These are phyloP conservation scores for Trebouxia sp. DNA, from an alignment of 139 green algal species.

Conservation along the genomic window DNA sequence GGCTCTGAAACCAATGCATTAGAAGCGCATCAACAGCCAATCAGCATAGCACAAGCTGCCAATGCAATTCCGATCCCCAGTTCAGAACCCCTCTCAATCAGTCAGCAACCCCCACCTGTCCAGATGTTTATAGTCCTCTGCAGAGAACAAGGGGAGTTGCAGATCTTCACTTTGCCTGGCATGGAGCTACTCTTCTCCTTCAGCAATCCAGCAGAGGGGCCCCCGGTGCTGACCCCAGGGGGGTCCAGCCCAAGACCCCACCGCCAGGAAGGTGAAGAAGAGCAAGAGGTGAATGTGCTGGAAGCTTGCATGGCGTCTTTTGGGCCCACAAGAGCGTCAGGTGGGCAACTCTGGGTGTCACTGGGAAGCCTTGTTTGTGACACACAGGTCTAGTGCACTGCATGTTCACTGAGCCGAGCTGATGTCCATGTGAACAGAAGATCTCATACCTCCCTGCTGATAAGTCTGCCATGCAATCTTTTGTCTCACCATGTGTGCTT, in stretches of 20 bases:
- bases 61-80: no score
- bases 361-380: background rate
- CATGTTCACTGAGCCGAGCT: no score
- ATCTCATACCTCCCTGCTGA: no score
- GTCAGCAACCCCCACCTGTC: background rate
- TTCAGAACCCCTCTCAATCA: background rate
- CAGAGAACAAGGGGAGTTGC: conserved; percentile 29
- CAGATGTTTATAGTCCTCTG: conserved; percentile 29
- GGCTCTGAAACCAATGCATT: no score
- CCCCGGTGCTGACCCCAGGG: conserved; percentile 22
- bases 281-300: background rate
- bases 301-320: conserved; percentile 59
- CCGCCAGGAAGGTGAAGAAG: background rate
- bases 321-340: background rate
- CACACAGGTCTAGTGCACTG: background rate
- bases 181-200: conserved; percentile 49
- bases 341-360: background rate
- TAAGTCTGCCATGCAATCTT: no score
- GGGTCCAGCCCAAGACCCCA: background rate
- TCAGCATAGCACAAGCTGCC: no score
- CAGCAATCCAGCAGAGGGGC: conserved; percentile 36
- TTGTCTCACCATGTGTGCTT: no score
- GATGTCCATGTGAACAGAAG: no score
- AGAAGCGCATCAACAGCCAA: background rate
- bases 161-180: conserved; percentile 59